These are phyloP conservation scores for Capsicum pubescens DNA, from an alignment of 257 asterid genomes.

Conservation along the genomic window DNA sequence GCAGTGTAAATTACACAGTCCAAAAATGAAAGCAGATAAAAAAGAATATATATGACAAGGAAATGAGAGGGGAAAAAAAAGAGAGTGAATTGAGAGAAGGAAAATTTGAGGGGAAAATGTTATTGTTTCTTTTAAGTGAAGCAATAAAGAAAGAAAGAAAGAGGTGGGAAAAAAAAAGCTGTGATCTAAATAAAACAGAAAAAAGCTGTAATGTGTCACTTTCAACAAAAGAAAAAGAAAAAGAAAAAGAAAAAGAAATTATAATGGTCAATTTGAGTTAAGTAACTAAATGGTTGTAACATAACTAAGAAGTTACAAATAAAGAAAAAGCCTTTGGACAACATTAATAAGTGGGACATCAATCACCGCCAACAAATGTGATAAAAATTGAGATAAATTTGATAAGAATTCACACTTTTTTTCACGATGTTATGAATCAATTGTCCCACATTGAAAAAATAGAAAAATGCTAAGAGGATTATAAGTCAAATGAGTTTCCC, in stretches of 20 bases:
- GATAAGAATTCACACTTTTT: too few relatives aligned
- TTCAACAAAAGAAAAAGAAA: conserved; percentile 46
- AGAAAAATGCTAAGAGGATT: too few relatives aligned
- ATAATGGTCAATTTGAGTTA: not conserved
- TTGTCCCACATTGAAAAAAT: too few relatives aligned
- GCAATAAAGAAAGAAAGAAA: conserved; percentile 47
- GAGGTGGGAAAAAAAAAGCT: conserved; percentile 29
- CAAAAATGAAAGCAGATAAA: not conserved
- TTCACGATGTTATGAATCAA: too few relatives aligned
- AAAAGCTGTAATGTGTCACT: conserved; percentile 66
- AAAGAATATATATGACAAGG: not conserved
- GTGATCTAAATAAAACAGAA: conserved; percentile 29
- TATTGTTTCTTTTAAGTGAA: conserved; percentile 70
- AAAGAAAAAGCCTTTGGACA: not conserved
- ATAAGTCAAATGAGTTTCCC: too few relatives aligned
- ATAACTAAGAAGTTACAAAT: conserved; percentile 26
- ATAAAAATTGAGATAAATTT: not conserved
- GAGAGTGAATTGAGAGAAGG: conserved; percentile 47
- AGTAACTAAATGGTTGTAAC: conserved; percentile 11
- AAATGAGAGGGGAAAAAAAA: conserved; percentile 26
- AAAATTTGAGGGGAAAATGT: conserved; percentile 42
- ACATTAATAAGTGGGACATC: conserved; percentile 38
- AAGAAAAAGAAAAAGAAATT: conserved; percentile 34
- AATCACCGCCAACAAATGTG: not conserved
- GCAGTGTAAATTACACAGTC: not conserved